Base-by-base conservation (phyloP, 1,284 basidiomycete genomes). In the Apiotrichum gamsii region DNA sequence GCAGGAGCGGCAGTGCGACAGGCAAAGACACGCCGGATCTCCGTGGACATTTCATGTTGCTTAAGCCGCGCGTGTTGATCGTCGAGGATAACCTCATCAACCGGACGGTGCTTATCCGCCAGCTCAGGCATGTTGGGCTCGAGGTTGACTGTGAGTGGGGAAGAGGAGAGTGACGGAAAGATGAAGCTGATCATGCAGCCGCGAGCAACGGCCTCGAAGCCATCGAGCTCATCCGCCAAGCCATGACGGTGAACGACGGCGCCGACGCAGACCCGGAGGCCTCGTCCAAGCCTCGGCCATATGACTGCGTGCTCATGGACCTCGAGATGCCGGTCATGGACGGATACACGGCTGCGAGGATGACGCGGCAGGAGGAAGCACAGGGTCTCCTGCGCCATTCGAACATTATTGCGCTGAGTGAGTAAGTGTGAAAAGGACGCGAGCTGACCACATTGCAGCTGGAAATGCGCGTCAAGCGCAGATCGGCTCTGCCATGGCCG, bases 171-270 rank as follows among this genome's bases (percentile, higher is more conserved):
- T 23, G 8, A 6, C 6, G 3, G 2, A 38, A n/a, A n/a, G n/a
- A n/a, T n/a, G n/a, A 28, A 28, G 25, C 25, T 28, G 25, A 28
- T 28, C 25, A 19, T 11, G 5, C 11, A 11, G 64, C 69, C 28
- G 73, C 73, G 8, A 63, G 56, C 45, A 70, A 75, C 48, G 75
- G 74, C 6, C 58, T 69, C 3, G 71, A 75, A 48, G 74, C 69
- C 3, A 54, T 75, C 23, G 66, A 74, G 23, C 61, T 62, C 47
- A 58, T 74, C 14, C 54, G 67, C n/a, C 43, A 41, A 23, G 64
- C 60, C 15, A 57, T 56, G 31, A 33, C 54, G 11, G 38, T 61
- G 20, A n/a, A 3, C 21, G 15, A 5, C 3, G 11, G 8, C n/a
- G 13, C 16, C 32, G 16, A 21, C 11, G 4, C 33, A 0, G 13